Evolutionary conservation across 139 green algal species (phyloP), one percentile per base, ranked within the genome.

Genomic region (Volvox reticuliferus): DNA sequence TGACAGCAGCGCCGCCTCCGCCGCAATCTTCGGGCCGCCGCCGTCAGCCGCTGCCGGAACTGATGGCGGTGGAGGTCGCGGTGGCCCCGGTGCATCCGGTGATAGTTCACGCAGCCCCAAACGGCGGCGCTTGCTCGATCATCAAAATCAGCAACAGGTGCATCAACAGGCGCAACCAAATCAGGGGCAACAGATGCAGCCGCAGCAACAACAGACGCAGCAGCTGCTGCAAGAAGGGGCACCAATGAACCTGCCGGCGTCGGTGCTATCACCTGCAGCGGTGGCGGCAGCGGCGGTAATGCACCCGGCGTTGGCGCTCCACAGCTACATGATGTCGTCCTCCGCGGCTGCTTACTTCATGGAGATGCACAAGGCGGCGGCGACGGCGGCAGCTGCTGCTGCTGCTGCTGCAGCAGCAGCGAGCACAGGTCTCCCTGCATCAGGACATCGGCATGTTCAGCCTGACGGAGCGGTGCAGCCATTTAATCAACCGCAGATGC

Each of bases 291-390:
- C 77, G 21, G 77, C 77, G 17, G 78, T 33, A 24, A 65, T 67
- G 78, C 36, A 84, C 36, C 78, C 78, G 36, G 78, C 78, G 78
- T 17, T 44, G 20, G 78, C 37, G 19, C 78, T 84, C 5, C 78
- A 84, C 9, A 32, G 37, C 36, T 67, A 69, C 37, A 14, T 67
- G 36, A 81, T 84, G 37, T 67, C 78, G 12, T 61, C 78, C 78
- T 65, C 78, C 78, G 36, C 78, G 20, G 76, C 76, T 19, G 78
- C 75, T 19, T 81, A 81, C 30, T 55, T 81, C n/a, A 28, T 81
- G 75, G 75, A 81, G 12, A 81, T 81, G 75, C 75, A 81, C 5
- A 81, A 68, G 78, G 78, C 78, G 78, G 78, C 78, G 78, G 78
- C 78, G 3, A 36, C 77, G 20, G 78, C 36, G 1, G 36, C 21